A percentile compares a stretch with the other conserved stretches of the same genome.
Conservation (phyloP, 2,329 filamentous ascomycete species). For the Cladosporium sp. region DNA sequence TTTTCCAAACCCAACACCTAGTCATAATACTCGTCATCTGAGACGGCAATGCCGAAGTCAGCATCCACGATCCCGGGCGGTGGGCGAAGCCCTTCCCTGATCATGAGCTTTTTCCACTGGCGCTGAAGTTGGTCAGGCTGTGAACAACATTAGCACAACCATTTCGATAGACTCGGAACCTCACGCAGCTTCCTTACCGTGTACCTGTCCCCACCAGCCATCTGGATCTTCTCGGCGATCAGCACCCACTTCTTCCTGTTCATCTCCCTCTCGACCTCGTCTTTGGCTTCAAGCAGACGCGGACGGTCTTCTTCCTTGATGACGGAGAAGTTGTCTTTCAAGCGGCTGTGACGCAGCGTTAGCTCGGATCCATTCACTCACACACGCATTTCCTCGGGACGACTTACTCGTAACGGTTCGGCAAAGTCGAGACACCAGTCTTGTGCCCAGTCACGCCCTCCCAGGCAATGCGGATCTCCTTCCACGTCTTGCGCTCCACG, state of each 20-base stretch:
- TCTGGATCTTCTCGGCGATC: slow-evolving; percentile 32
- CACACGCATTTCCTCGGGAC: no score
- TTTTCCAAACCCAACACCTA: no score
- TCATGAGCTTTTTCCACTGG: slow-evolving; percentile 38
- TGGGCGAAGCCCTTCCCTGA: slow-evolving; percentile 21
- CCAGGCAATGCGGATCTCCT: slow-evolving; percentile 24
- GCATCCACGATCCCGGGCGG: slow-evolving; percentile 22
- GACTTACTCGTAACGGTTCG: slow-evolving; percentile 32
- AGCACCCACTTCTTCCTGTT: slow-evolving; percentile 37
- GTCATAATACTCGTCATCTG: slow-evolving; percentile 1
- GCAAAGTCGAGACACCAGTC: slow-evolving; percentile 33
- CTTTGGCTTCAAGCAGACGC: slow-evolving; percentile 34
- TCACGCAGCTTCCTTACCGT: background rate
- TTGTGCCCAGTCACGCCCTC: slow-evolving; percentile 30
- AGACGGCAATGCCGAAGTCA: slow-evolving; percentile 22
- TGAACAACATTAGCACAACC: background rate
- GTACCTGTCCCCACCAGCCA: slow-evolving; percentile 32
- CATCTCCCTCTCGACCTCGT: slow-evolving; percentile 37
- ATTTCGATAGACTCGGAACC: no score
- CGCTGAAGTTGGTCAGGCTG: slow-evolving; percentile 33
- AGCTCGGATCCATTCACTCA: background rate
- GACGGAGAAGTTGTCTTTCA: slow-evolving; percentile 38
- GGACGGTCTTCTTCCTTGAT: slow-evolving; percentile 34
- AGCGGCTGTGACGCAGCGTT: slow-evolving; percentile 15
- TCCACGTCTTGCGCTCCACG: slow-evolving; percentile 22